Percentiles rank a stretch among this genome's conserved stretches.
These are phyloP conservation scores for Pseudozyma hubeiensis DNA, from an alignment of 1,284 basidiomycete species.

Conservation along the genomic window DNA sequence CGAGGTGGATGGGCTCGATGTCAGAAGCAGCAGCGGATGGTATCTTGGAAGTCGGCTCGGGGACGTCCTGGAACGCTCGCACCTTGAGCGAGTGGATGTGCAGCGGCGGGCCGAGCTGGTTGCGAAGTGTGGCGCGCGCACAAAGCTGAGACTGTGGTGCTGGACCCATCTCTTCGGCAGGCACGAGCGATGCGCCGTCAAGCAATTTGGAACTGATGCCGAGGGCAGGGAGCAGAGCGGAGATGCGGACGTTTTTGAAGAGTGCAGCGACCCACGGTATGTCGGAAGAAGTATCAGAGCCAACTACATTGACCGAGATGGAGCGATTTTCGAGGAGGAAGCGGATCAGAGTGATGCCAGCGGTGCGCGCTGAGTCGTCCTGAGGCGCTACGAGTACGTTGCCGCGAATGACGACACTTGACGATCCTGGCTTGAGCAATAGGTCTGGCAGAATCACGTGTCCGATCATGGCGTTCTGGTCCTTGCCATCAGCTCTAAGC, in stretches of 20 bases:
- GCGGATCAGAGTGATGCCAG: constrained; percentile 36
- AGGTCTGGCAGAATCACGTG: constrained; percentile 30
- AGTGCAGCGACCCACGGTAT: constrained; percentile 47
- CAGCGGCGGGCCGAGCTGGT: constrained; percentile 49
- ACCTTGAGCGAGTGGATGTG: constrained; percentile 43
- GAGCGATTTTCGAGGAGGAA: constrained; percentile 52
- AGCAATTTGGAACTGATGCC: constrained; percentile 47
- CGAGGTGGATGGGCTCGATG: constrained; percentile 23
- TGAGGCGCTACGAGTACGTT: constrained; percentile 17
- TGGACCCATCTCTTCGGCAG: constrained; percentile 11
- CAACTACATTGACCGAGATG: constrained; percentile 31
- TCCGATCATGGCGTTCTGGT: constrained; percentile 33
- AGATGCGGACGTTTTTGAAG: constrained; percentile 34
- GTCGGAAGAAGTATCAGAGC: constrained; percentile 30
- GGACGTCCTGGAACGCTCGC: constrained; percentile 22
- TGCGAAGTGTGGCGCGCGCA: constrained; percentile 54
- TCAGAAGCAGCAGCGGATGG: background rate
- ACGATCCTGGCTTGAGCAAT: constrained; percentile 27
- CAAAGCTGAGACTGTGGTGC: constrained; percentile 28
- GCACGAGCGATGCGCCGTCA: constrained; percentile 53
- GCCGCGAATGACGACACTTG: constrained; percentile 13
- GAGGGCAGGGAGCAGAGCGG: constrained; percentile 43
- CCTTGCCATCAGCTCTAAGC: constrained; percentile 13
- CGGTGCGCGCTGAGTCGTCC: constrained; percentile 18
- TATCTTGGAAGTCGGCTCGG: constrained; percentile 1